Evolutionary conservation across 2,329 filamentous ascomycete species (phyloP).

Genomic region (Tolypocladium nubicola): DNA sequence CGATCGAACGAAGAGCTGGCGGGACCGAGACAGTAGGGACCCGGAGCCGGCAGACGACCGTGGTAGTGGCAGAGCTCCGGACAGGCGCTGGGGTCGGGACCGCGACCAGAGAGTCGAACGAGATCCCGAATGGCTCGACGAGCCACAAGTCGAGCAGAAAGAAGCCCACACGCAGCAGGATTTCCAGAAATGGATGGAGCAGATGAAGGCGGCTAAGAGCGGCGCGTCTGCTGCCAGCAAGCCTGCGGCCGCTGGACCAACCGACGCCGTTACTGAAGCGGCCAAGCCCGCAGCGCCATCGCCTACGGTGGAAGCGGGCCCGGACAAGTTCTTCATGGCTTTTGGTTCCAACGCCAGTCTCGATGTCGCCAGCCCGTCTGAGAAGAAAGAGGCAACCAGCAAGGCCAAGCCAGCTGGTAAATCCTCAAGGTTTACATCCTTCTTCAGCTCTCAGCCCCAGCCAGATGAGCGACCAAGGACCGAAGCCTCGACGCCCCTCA

Average conservation of each 20-base stretch:
- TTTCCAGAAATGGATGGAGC: conserved; percentile 89
- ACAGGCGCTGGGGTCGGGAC: conserved; percentile 46
- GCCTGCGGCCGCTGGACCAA: conserved; percentile 17
- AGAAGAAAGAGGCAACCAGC: conserved; percentile 29
- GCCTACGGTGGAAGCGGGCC: conserved; percentile 53
- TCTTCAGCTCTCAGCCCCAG: conserved; percentile 43
- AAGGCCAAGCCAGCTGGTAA: conserved; percentile 51
- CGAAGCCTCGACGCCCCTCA: conserved; percentile 35
- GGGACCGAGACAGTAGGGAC: conserved; percentile 37
- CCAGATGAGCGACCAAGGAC: conserved; percentile 41
- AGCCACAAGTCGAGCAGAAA: conserved; percentile 56
- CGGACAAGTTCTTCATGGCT: conserved; percentile 68
- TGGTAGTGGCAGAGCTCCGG: conserved; percentile 34
- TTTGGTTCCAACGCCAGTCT: conserved; percentile 30
- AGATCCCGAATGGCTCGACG: conserved; percentile 87
- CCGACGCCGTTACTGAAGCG: conserved; percentile 28
- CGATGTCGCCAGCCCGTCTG: conserved; percentile 42
- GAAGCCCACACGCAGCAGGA: conserved; percentile 77
- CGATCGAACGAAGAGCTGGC: conserved; percentile 50
- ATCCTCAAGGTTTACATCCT: conserved; percentile 76
- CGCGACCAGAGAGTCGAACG: conserved; percentile 55
- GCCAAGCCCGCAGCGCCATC: conserved; percentile 47
- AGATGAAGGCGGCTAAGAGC: conserved; percentile 62
- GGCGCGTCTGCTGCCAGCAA: conserved; percentile 21
- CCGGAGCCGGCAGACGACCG: conserved; percentile 43